These are phyloP conservation scores for Chlamydomonas urium DNA, from an alignment of 139 green algal genomes.

Conservation along the genomic window DNA sequence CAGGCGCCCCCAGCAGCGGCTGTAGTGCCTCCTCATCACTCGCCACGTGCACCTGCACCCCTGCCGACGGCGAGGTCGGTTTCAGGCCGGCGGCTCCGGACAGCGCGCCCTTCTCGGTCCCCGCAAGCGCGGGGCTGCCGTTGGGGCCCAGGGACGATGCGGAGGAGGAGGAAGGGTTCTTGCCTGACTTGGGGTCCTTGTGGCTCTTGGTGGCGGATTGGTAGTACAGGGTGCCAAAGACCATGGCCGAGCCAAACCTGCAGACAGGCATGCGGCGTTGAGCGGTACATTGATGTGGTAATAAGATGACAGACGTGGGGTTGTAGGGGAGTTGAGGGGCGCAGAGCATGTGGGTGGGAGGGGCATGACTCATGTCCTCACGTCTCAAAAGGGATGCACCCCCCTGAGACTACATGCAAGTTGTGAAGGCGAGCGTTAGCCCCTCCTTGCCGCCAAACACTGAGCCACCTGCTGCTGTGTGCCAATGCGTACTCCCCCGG, in stretches of 20 bases:
- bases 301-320: background rate
- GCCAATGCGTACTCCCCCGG: too few relatives aligned
- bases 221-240: constrained; percentile 64
- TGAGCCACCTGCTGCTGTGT: background rate
- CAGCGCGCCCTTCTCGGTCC: too few relatives aligned
- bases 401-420: background rate
- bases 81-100: too few relatives aligned
- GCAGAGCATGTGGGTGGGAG: background rate
- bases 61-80: too few relatives aligned
- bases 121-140: too few relatives aligned
- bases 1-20: too few relatives aligned
- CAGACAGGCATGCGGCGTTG: too few relatives aligned
- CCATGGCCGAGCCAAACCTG: constrained; percentile 50
- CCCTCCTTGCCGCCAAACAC: background rate
- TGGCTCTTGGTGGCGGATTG: constrained; percentile 45
- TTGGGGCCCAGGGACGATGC: too few relatives aligned
- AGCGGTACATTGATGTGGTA: background rate
- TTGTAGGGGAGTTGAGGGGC: background rate
- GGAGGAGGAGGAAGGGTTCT: too few relatives aligned
- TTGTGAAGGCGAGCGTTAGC: background rate
- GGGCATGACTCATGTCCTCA: constrained; percentile 1
- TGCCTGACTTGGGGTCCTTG: too few relatives aligned
- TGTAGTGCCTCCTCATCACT: too few relatives aligned
- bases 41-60: too few relatives aligned
- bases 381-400: background rate